Evolutionary conservation across 371 early-diverging fungal species (phyloP).

Genomic region (Lichtheimia ornata): DNA sequence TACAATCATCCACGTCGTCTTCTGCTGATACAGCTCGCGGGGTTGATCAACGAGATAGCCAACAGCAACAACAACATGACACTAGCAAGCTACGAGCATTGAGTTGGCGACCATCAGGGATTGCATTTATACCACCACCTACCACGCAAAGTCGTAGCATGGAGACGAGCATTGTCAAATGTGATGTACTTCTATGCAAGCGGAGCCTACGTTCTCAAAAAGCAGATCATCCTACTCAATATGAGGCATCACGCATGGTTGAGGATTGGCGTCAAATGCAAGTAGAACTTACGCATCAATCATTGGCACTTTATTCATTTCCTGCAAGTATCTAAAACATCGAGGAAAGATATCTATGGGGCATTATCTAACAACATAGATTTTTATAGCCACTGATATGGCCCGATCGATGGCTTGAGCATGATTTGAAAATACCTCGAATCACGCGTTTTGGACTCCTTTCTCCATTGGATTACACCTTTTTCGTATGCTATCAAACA

Average conservation of each 20-base stretch:
- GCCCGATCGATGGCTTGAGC: slow-evolving; percentile 32
- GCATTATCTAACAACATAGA: background rate
- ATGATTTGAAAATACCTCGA: slow-evolving; percentile 18
- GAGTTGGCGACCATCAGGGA: too few species aligned
- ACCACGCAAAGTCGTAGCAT: too few species aligned
- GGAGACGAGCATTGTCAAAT: slow-evolving; percentile 15
- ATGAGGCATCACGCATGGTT: slow-evolving; percentile 32
- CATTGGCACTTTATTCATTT: slow-evolving; percentile 23
- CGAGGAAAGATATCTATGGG: background rate
- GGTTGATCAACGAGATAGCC: too few species aligned
- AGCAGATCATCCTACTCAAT: slow-evolving; percentile 26
- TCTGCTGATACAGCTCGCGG: too few species aligned
- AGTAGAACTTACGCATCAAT: slow-evolving; percentile 21
- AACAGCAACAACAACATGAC: too few species aligned
- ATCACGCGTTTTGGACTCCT: slow-evolving; percentile 20
- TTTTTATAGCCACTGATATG: slow-evolving; percentile 26
- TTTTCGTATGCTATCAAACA: slow-evolving; percentile 26
- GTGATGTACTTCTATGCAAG: slow-evolving; percentile 31
- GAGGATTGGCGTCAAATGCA: slow-evolving; percentile 41
- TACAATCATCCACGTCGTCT: too few species aligned
- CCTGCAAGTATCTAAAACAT: slow-evolving; percentile 26
- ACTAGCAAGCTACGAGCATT: too few species aligned
- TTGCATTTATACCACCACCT: too few species aligned
- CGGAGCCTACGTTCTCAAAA: slow-evolving; percentile 13
- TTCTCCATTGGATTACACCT: slow-evolving; percentile 47